phyloP scores from a whole-genome alignment of 768 basidiomycete genomes.

The Chlorophyllum brunneum region DNA sequence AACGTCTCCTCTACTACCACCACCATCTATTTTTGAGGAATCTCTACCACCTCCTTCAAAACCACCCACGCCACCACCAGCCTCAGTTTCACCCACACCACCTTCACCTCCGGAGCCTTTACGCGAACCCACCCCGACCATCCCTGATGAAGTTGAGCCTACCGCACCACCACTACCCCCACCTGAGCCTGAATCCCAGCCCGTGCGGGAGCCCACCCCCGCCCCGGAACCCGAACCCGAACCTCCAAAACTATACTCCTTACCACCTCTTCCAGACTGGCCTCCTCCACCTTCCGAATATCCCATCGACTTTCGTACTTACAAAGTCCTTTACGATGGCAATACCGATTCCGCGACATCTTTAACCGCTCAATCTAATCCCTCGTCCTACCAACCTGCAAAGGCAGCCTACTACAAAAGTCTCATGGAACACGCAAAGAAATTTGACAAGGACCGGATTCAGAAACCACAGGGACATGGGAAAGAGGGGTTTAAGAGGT shows the following conservation, averaged over 20 bases:
- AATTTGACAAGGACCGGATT: constrained; percentile 21
- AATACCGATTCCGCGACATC: constrained; percentile 39
- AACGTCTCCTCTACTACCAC: constrained; percentile 22
- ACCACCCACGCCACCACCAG: constrained; percentile 16
- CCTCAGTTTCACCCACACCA: constrained; percentile 24
- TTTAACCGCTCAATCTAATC: constrained; percentile 15
- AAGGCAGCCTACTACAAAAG: constrained; percentile 28
- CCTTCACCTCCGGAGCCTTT: constrained; percentile 15
- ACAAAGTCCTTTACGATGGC: constrained; percentile 65
- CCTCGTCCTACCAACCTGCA: constrained; percentile 15
- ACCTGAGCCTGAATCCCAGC: neutral
- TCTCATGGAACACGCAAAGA: constrained; percentile 38
- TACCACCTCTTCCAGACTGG: constrained; percentile 45
- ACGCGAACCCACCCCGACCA: constrained; percentile 7
- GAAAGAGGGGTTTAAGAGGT: constrained; percentile 51
- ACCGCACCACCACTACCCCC: neutral
- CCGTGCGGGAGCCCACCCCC: constrained; percentile 3
- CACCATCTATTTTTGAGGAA: constrained; percentile 6
- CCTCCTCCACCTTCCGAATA: constrained; percentile 52
- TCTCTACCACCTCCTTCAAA: constrained; percentile 17
- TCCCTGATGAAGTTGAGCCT: neutral
- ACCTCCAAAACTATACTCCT: constrained; percentile 23
- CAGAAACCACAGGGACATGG: constrained; percentile 40
- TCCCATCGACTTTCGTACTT: constrained; percentile 34
- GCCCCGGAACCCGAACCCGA: neutral